These are phyloP conservation scores for Ambrosia artemisiifolia DNA, from an alignment of 129 eudicot genomes.

Conservation along the genomic window DNA sequence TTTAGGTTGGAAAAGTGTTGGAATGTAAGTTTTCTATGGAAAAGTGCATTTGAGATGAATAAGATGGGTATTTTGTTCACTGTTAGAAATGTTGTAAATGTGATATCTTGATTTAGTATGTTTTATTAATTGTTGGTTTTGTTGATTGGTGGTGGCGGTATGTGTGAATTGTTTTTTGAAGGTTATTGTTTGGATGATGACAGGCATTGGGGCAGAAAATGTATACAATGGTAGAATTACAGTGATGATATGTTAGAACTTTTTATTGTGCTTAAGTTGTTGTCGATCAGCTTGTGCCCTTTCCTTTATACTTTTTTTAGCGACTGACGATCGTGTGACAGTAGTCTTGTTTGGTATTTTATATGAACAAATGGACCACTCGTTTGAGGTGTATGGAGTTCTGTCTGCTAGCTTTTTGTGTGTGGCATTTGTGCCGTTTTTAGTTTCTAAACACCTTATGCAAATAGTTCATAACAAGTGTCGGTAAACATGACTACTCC, in stretches of 20 bases:
- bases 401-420: neutral
- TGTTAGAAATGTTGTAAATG: neutral
- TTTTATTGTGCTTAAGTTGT: neutral
- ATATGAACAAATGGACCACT: neutral
- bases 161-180: slow-evolving; percentile 1
- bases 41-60: neutral
- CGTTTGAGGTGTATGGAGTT: neutral
- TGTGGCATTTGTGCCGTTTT: neutral
- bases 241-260: neutral
- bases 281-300: neutral
- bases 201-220: neutral
- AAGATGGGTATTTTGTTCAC: neutral
- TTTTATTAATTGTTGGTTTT: neutral
- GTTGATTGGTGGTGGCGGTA: slow-evolving; percentile 3
- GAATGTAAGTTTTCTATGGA: neutral
- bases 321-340: neutral
- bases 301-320: neutral
- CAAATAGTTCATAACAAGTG: neutral
- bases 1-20: neutral
- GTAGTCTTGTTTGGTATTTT: slow-evolving; percentile 3
- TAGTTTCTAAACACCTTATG: neutral
- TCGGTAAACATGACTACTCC: neutral
- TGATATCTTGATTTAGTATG: neutral
- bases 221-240: neutral
- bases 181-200: slow-evolving; percentile 10